Conservation (phyloP, 2,329 filamentous ascomycete genomes). For the Esteya vermicola region DNA sequence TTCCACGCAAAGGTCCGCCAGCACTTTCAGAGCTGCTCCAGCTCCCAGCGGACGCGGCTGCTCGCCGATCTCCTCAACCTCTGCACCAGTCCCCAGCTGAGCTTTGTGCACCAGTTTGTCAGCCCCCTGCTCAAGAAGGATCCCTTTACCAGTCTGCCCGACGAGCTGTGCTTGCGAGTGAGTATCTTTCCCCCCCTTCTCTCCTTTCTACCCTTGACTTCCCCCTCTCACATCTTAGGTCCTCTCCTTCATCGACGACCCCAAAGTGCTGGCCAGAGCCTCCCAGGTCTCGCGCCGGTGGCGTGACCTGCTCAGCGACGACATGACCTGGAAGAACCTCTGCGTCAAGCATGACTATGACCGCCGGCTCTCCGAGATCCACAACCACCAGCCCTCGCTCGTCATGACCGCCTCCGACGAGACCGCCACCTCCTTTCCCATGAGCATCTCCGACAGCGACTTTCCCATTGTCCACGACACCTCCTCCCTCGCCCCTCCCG, state of each 20-base stretch:
- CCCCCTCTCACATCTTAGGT: slow-evolving; percentile 41
- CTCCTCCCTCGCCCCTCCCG: slow-evolving; percentile 28
- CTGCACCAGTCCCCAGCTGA: slow-evolving; percentile 88
- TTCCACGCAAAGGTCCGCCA: slow-evolving; percentile 67
- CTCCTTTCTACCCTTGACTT: not conserved
- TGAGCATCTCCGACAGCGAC: slow-evolving; percentile 19
- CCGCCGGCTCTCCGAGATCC: slow-evolving; percentile 39
- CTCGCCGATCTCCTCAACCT: slow-evolving; percentile 82
- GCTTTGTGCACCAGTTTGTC: slow-evolving; percentile 93
- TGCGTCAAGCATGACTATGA: slow-evolving; percentile 91
- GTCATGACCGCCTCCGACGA: slow-evolving; percentile 14
- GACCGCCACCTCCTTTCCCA: slow-evolving; percentile 18
- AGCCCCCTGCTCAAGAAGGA: slow-evolving; percentile 91
- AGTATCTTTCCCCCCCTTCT: slow-evolving; percentile 15
- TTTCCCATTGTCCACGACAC: slow-evolving; percentile 19
- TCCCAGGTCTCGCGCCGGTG: slow-evolving; percentile 94
- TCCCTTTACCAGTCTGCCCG: slow-evolving; percentile 80
- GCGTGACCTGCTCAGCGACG: slow-evolving; percentile 85
- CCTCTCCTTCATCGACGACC: slow-evolving; percentile 92
- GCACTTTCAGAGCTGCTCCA: slow-evolving; percentile 65
- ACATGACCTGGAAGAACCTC: slow-evolving; percentile 95
- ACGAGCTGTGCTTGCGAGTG: slow-evolving; percentile 83
- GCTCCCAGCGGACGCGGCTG: slow-evolving; percentile 63
- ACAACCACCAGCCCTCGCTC: slow-evolving; percentile 17
- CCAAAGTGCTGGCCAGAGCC: slow-evolving; percentile 79